A percentile compares a stretch with the other conserved stretches of the same genome.
phyloP scores from a whole-genome alignment of 2,329 filamentous ascomycete genomes.

The Fusarium coffeatum region DNA sequence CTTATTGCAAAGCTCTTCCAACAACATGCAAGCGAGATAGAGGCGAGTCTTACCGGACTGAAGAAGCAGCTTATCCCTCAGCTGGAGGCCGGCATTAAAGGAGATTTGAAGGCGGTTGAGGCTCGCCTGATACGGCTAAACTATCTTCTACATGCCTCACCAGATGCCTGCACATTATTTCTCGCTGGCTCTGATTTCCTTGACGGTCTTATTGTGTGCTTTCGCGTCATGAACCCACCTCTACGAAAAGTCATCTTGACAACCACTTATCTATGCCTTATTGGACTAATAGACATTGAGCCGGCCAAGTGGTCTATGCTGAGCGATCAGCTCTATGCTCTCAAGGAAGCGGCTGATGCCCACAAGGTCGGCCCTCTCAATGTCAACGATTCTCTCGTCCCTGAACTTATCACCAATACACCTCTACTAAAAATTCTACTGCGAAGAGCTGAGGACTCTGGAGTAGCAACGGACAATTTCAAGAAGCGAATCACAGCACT shows the following conservation, averaged over 20 bases:
- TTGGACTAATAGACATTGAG: constrained; percentile 74
- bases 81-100: constrained; percentile 70
- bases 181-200: constrained; percentile 89
- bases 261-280: constrained; percentile 79
- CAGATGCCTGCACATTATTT: constrained; percentile 69
- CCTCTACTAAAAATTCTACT: constrained; percentile 75
- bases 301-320: constrained; percentile 79
- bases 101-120: constrained; percentile 67
- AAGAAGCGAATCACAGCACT: constrained; percentile 71
- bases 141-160: constrained; percentile 71
- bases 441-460: constrained; percentile 62
- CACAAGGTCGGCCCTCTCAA: constrained; percentile 67
- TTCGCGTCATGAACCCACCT: constrained; percentile 70
- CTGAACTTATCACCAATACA: constrained; percentile 83
- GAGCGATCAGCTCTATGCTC: constrained; percentile 83
- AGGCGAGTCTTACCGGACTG: constrained; percentile 66
- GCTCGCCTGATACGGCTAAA: constrained; percentile 68
- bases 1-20: constrained; percentile 64
- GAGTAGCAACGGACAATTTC: constrained; percentile 64
- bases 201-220: constrained; percentile 77
- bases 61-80: constrained; percentile 72
- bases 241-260: constrained; percentile 76
- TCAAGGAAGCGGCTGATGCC: constrained; percentile 77
- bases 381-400: constrained; percentile 77
- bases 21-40: constrained; percentile 61